Evolutionary conservation across 345 rosid genomes (phyloP).

Genomic region (Bruguiera parviflora): DNA sequence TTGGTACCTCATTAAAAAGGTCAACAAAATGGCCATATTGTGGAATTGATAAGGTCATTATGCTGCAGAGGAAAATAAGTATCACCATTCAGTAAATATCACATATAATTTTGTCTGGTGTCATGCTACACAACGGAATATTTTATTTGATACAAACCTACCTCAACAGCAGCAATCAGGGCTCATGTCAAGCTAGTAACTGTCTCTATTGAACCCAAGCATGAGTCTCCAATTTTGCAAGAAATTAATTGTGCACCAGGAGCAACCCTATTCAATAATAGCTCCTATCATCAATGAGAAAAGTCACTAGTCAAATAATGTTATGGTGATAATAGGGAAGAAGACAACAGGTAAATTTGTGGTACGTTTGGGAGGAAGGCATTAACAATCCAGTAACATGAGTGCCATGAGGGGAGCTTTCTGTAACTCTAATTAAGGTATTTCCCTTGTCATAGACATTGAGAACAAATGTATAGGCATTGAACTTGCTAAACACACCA

Average conservation of each 20-base stretch:
- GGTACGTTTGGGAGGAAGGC: slow-evolving; percentile 85
- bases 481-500: slow-evolving; percentile 88
- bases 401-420: slow-evolving; percentile 92
- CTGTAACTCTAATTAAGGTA: slow-evolving; percentile 77
- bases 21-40: slow-evolving; percentile 97
- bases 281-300: slow-evolving; percentile 48
- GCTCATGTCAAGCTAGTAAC: slow-evolving; percentile 91
- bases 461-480: slow-evolving; percentile 77
- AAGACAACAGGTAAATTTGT: slow-evolving; percentile 6
- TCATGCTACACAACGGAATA: background rate
- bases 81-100: background rate
- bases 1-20: slow-evolving; percentile 78
- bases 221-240: slow-evolving; percentile 94
- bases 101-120: background rate
- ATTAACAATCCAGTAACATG: slow-evolving; percentile 96
- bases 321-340: slow-evolving; percentile 3
- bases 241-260: slow-evolving; percentile 96
- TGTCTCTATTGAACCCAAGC: slow-evolving; percentile 91
- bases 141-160: slow-evolving; percentile 1
- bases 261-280: slow-evolving; percentile 87
- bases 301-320: slow-evolving; percentile 11
- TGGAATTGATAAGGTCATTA: slow-evolving; percentile 92
- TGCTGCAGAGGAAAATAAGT: slow-evolving; percentile 46
- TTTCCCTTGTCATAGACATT: slow-evolving; percentile 81
- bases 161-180: slow-evolving; percentile 88